A percentile compares a stretch with the other conserved stretches of the same genome.
Evolutionary conservation across 106 monocot species (phyloP).

Genomic region (Dioscorea alata): DNA sequence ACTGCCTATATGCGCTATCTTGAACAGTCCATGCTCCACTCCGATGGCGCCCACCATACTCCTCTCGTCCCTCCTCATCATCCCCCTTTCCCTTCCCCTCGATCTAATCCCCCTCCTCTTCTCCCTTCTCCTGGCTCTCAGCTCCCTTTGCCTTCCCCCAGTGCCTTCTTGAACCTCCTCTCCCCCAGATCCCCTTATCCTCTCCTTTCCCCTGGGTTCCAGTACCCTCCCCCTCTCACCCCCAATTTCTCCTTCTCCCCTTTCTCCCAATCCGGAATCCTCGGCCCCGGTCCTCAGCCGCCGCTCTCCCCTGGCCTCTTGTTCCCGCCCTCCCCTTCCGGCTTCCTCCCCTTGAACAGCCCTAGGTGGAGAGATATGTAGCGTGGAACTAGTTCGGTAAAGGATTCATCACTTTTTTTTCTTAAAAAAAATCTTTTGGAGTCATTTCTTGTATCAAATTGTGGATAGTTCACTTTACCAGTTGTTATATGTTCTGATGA

Average conservation of each 20-base stretch:
- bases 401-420: too few species aligned
- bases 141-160: conserved; percentile 34
- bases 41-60: conserved; percentile 4
- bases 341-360: conserved; percentile 50
- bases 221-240: conserved; percentile 48
- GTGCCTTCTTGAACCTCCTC: conserved; percentile 42
- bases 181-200: conserved; percentile 77
- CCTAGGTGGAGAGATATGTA: conserved; percentile 74
- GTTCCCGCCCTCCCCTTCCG: conserved; percentile 69
- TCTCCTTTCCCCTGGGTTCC: conserved; percentile 64
- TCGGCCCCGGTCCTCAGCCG: conserved; percentile 47
- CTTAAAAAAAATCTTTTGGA: too few species aligned
- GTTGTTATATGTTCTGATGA: too few species aligned
- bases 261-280: conserved; percentile 36
- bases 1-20: conserved; percentile 74
- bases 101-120: conserved; percentile 4
- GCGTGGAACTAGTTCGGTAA: not conserved
- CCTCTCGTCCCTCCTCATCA: not conserved
- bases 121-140: not conserved
- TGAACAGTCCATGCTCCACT: conserved; percentile 52
- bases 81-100: conserved; percentile 18
- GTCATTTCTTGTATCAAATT: too few species aligned
- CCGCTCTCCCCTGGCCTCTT: conserved; percentile 45
- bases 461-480: too few species aligned
- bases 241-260: conserved; percentile 61